Conservation (phyloP, 23 red algal species). For the Gracilariopsis chorda region DNA sequence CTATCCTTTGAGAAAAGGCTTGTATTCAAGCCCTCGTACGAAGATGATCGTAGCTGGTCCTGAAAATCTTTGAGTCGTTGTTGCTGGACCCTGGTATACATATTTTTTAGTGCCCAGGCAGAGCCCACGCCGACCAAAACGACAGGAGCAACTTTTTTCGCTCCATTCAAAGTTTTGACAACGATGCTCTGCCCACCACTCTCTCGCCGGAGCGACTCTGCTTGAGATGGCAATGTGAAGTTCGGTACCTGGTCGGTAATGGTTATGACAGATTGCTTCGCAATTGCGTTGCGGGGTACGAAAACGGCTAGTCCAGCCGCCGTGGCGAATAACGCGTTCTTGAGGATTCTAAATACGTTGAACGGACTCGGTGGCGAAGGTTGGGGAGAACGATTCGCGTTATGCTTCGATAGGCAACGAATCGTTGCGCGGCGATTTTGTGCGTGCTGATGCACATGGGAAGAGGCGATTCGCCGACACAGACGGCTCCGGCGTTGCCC, state of each 20-base stretch:
- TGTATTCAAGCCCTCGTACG: neutral
- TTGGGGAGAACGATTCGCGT: neutral
- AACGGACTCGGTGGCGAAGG: neutral
- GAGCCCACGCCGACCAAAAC: slow-evolving; percentile 2
- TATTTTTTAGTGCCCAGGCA: slow-evolving; percentile 2
- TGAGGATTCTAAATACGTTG: neutral
- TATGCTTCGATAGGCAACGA: neutral
- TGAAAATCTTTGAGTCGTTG: slow-evolving; percentile 63
- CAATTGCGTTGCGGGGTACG: neutral
- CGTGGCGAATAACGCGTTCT: neutral
- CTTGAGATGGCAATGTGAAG: slow-evolving; percentile 65
- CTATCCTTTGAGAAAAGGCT: neutral
- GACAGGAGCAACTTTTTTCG: slow-evolving; percentile 23
- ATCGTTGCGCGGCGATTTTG: neutral
- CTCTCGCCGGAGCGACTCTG: neutral
- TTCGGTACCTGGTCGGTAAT: slow-evolving; percentile 77
- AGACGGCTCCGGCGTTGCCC: neutral
- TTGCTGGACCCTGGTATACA: slow-evolving; percentile 42
- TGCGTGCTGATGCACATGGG: neutral
- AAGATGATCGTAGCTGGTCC: slow-evolving; percentile 44
- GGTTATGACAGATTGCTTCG: slow-evolving; percentile 53
- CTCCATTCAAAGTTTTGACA: neutral
- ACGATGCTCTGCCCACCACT: slow-evolving; percentile 9
- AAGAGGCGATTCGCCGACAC: neutral
- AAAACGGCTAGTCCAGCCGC: neutral